These are phyloP conservation scores for Lactarius hatsudake DNA, from an alignment of 768 basidiomycete genomes.

Conservation along the genomic window DNA sequence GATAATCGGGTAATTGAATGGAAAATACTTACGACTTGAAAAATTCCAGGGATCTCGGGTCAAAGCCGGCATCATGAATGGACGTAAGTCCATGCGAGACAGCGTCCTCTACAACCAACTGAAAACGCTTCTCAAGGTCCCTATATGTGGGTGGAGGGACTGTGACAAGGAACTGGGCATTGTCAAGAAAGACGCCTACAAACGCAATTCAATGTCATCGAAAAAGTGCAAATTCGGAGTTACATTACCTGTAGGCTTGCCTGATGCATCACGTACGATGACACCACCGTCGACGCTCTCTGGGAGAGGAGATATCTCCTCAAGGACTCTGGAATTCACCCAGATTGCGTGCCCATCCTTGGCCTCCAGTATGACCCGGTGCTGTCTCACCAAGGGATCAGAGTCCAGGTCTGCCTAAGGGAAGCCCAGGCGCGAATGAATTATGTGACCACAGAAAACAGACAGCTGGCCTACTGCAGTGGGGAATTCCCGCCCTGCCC, in stretches of 20 bases:
- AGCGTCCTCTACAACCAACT: constrained; percentile 62
- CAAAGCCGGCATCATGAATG: constrained; percentile 82
- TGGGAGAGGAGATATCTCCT: constrained; percentile 60
- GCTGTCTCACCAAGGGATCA: constrained; percentile 62
- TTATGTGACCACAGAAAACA: background rate
- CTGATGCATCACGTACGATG: constrained; percentile 64
- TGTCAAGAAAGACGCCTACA: constrained; percentile 76
- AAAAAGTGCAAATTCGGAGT: constrained; percentile 12
- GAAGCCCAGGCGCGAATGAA: constrained; percentile 1
- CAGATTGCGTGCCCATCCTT: constrained; percentile 90
- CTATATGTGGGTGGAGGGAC: constrained; percentile 61
- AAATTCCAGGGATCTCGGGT: constrained; percentile 67
- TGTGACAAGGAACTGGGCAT: constrained; percentile 73
- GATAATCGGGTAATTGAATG: constrained; percentile 12
- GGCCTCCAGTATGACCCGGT: constrained; percentile 74
- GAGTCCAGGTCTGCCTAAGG: constrained; percentile 65
- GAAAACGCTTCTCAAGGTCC: constrained; percentile 60
- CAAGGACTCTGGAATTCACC: constrained; percentile 67
- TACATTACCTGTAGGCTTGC: constrained; percentile 64
- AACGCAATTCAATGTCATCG: constrained; percentile 11
- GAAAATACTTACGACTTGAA: constrained; percentile 54
- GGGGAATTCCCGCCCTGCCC: constrained; percentile 61
- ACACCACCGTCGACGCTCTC: constrained; percentile 73
- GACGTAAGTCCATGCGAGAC: constrained; percentile 72
- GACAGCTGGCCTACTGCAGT: constrained; percentile 51